phyloP scores from a whole-genome alignment of 768 basidiomycete genomes.

The Neoboletus brunneissimus region DNA sequence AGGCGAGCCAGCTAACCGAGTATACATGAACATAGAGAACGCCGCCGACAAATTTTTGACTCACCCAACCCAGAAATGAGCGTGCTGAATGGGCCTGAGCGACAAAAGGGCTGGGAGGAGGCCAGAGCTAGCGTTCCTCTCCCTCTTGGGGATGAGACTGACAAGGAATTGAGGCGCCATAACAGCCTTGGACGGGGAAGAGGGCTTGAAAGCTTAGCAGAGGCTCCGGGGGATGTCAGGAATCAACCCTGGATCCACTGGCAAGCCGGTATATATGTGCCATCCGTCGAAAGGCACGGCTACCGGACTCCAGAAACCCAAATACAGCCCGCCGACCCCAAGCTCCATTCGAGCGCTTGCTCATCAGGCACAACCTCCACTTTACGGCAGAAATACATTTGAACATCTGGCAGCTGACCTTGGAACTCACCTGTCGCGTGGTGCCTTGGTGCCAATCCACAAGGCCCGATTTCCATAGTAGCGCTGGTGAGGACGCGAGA shows the following conservation, averaged over 20 bases:
- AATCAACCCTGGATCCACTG: neutral
- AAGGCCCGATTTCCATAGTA: neutral
- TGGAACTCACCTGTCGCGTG: neutral
- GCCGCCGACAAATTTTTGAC: neutral
- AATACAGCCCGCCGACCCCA: conserved; percentile 8
- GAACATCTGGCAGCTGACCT: conserved; percentile 4
- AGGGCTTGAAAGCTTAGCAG: neutral
- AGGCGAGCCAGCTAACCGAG: conserved; percentile 68
- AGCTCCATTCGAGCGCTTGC: conserved; percentile 1
- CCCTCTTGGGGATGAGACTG: conserved; percentile 49
- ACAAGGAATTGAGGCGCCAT: conserved; percentile 38
- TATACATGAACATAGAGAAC: neutral
- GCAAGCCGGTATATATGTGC: conserved; percentile 9
- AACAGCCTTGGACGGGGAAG: neutral
- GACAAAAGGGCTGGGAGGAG: conserved; percentile 41
- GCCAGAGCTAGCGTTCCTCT: conserved; percentile 36
- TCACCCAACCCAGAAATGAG: conserved; percentile 59
- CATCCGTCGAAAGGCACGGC: conserved; percentile 4
- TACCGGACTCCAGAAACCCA: neutral
- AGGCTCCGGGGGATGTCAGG: neutral
- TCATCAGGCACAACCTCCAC: conserved; percentile 15
- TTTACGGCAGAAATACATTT: conserved; percentile 16
- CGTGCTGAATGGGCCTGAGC: conserved; percentile 54
- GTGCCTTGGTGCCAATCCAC: neutral
- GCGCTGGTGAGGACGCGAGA: neutral